Percentiles rank a stretch among this genome's conserved stretches.
These are phyloP conservation scores for Aeschynomene evenia DNA, from an alignment of 306 rosid genomes.

Conservation along the genomic window DNA sequence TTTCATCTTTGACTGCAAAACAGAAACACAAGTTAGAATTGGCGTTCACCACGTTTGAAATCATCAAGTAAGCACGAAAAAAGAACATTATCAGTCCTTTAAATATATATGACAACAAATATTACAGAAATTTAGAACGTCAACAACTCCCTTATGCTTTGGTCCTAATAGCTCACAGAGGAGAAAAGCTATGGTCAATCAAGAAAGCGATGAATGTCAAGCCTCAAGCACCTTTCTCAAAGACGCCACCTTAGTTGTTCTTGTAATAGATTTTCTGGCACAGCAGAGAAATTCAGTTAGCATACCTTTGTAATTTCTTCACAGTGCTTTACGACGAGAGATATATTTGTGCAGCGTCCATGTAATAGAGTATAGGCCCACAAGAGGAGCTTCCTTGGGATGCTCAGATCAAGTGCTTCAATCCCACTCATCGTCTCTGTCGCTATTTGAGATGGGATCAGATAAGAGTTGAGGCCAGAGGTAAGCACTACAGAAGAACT, in stretches of 20 bases:
- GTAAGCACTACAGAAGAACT: conserved; percentile 75
- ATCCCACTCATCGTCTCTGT: conserved; percentile 53
- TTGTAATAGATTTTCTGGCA: conserved; percentile 17
- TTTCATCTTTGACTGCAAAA: conserved; percentile 77
- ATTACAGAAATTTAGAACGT: conserved; percentile 15
- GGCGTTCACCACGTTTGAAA: neutral
- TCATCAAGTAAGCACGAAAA: conserved; percentile 2
- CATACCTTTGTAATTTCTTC: conserved; percentile 93
- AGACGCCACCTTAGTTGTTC: conserved; percentile 25
- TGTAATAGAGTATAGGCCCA: conserved; percentile 80
- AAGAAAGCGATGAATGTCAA: conserved; percentile 9
- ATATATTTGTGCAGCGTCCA: conserved; percentile 77
- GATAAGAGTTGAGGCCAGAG: conserved; percentile 71
- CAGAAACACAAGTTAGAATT: conserved; percentile 25
- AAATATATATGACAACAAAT: neutral
- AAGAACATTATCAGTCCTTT: neutral
- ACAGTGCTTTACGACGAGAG: conserved; percentile 85
- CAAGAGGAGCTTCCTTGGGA: conserved; percentile 96
- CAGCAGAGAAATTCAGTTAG: conserved; percentile 27
- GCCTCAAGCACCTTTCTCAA: conserved; percentile 18
- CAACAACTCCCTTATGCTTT: neutral
- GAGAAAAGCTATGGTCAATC: conserved; percentile 10
- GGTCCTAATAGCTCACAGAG: conserved; percentile 1
- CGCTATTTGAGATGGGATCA: conserved; percentile 57
- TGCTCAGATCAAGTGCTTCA: conserved; percentile 88